Evolutionary conservation across 164 flowering plant species (phyloP).

Genomic region (Piper betle): DNA sequence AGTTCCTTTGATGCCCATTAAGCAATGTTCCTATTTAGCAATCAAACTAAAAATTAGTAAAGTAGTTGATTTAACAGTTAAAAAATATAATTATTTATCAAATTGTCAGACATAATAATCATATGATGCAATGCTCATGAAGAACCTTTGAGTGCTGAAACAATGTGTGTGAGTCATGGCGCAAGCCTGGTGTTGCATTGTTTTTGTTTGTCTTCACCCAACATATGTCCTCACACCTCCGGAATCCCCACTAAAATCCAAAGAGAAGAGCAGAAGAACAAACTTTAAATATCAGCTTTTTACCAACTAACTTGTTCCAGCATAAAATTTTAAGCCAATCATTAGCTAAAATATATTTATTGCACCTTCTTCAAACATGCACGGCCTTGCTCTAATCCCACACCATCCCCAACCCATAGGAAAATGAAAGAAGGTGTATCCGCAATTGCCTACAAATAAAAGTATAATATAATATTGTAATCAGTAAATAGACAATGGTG

Average conservation of each 20-base stretch:
- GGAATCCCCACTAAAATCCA: constrained; percentile 85
- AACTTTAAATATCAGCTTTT: background rate
- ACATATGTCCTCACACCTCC: constrained; percentile 98
- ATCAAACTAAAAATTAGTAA: constrained; percentile 4
- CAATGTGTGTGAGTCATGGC: constrained; percentile 92
- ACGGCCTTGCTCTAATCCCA: constrained; percentile 96
- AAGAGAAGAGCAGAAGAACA: background rate
- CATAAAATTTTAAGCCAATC: background rate
- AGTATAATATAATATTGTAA: background rate
- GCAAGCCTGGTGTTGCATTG: constrained; percentile 78
- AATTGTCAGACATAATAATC: background rate
- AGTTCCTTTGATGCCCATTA: constrained; percentile 99
- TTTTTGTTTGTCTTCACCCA: constrained; percentile 98
- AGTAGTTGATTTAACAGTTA: background rate
- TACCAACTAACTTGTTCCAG: background rate
- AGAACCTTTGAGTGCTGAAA: constrained; percentile 95
- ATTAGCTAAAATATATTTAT: background rate
- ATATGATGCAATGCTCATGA: background rate
- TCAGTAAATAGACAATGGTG: background rate
- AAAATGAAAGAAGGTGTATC: constrained; percentile 97
- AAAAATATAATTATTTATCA: background rate
- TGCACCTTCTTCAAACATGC: constrained; percentile 89
- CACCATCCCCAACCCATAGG: constrained; percentile 99
- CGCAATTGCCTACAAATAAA: constrained; percentile 68
- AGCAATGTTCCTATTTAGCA: constrained; percentile 77